A percentile compares a stretch with the other conserved stretches of the same genome.
Evolutionary conservation across 1,139 yeast genomes (phyloP).

Genomic region (Lodderomyces jiufengensis): DNA sequence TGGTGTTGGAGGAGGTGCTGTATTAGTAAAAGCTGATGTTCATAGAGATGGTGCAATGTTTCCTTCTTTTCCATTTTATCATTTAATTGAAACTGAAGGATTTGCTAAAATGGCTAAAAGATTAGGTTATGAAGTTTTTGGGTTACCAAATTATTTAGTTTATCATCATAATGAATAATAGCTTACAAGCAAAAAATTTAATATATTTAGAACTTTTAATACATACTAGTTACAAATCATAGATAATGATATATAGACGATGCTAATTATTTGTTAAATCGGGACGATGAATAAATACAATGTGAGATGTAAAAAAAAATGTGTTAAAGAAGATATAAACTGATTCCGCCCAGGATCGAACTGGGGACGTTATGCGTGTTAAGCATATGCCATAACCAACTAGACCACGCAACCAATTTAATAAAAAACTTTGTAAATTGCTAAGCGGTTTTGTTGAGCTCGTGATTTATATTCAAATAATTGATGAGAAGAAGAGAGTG

Average conservation of each 20-base stretch:
- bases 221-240: too few relatives aligned
- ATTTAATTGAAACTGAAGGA: slow-evolving; percentile 95
- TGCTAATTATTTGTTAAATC: too few relatives aligned
- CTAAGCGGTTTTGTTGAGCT: too few relatives aligned
- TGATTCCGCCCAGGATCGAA: slow-evolving; percentile 99
- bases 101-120: slow-evolving; percentile 98
- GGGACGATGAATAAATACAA: too few relatives aligned
- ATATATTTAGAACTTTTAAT: too few relatives aligned
- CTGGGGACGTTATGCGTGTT: slow-evolving; percentile 99
- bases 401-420: slow-evolving; percentile 70
- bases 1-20: slow-evolving; percentile 98
- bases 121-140: slow-evolving; percentile 84
- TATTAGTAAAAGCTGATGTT: slow-evolving; percentile 92
- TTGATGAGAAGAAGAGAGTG: too few relatives aligned
- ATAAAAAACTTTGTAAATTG: too few relatives aligned
- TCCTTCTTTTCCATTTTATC: slow-evolving; percentile 97
- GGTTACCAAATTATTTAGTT: slow-evolving; percentile 91
- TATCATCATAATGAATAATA: slow-evolving; percentile 75
- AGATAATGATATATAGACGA: too few relatives aligned
- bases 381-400: slow-evolving; percentile 99
- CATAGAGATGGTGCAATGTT: slow-evolving; percentile 99
- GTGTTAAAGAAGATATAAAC: slow-evolving; percentile 5
- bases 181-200: too few relatives aligned
- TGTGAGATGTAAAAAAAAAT: too few relatives aligned
- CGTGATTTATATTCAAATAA: too few relatives aligned